A percentile compares a stretch with the other conserved stretches of the same genome.
Evolutionary conservation across 768 basidiomycete genomes (phyloP).

Genomic region (Hericium alpestre): DNA sequence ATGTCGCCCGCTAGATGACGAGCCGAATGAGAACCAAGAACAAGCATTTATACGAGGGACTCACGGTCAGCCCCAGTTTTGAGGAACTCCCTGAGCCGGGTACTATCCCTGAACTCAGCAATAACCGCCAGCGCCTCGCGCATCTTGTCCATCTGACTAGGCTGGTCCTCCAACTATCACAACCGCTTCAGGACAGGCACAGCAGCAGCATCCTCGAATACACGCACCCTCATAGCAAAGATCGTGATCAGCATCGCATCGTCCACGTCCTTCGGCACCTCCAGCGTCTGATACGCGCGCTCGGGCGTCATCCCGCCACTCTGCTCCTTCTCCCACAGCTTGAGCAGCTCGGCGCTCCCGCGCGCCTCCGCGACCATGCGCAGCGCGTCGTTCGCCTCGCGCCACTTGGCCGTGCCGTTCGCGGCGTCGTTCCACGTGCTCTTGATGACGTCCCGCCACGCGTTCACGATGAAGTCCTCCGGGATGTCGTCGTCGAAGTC

Average conservation of each 20-base stretch:
- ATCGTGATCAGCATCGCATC: slow-evolving; percentile 72
- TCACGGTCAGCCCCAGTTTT: slow-evolving; percentile 65
- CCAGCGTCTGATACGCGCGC: slow-evolving; percentile 62
- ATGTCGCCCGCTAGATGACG: slow-evolving; percentile 50
- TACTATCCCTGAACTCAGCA: slow-evolving; percentile 64
- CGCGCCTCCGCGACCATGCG: slow-evolving; percentile 56
- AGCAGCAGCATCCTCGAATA: slow-evolving; percentile 9
- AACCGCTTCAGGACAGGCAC: slow-evolving; percentile 4
- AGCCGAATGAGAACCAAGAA: not conserved
- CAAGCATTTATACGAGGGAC: slow-evolving; percentile 21
- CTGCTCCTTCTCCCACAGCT: slow-evolving; percentile 44
- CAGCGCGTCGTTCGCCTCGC: slow-evolving; percentile 57
- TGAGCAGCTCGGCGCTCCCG: slow-evolving; percentile 38
- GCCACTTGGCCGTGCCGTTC: slow-evolving; percentile 36
- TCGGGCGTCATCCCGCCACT: slow-evolving; percentile 54
- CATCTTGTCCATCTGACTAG: slow-evolving; percentile 59
- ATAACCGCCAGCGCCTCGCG: slow-evolving; percentile 64
- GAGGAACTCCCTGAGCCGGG: slow-evolving; percentile 55
- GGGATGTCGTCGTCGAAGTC: slow-evolving; percentile 65
- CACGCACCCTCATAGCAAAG: slow-evolving; percentile 54
- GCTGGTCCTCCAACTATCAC: slow-evolving; percentile 58
- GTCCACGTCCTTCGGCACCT: slow-evolving; percentile 59
- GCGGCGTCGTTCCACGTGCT: slow-evolving; percentile 40
- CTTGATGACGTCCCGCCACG: slow-evolving; percentile 53
- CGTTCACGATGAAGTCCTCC: slow-evolving; percentile 58